Conservation (phyloP, 2,329 filamentous ascomycete species). For the Fusarium drepaniforme region DNA sequence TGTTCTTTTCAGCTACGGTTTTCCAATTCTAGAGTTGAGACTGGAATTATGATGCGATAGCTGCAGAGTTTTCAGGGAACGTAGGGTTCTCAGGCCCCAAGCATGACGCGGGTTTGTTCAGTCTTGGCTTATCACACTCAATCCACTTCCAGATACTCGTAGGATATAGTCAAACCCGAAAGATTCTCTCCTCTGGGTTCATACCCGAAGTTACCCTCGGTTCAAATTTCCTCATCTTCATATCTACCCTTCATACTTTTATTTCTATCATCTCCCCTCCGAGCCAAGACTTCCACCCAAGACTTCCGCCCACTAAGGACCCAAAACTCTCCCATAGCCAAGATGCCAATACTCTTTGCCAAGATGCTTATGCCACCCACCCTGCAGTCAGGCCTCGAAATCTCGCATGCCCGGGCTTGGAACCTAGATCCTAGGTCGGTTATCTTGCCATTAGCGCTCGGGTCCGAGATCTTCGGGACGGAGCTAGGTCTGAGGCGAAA, state of each 20-base stretch:
- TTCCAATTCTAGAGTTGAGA: neutral
- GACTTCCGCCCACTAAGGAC: neutral
- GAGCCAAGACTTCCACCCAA: neutral
- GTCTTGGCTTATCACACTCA: neutral
- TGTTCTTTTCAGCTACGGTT: neutral
- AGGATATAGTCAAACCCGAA: neutral
- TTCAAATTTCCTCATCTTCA: neutral
- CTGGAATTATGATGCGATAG: neutral
- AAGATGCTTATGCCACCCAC: slow-evolving; percentile 7
- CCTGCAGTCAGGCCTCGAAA: neutral
- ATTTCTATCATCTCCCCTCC: neutral
- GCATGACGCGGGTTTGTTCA: too few relatives aligned
- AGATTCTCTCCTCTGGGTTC: neutral
- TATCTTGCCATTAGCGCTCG: neutral
- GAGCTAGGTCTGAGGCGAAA: neutral
- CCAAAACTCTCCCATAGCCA: slow-evolving; percentile 1
- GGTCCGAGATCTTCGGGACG: neutral
- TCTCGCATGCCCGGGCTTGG: neutral
- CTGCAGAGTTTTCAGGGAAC: neutral
- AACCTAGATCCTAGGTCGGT: neutral
- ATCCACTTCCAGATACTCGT: neutral
- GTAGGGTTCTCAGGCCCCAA: neutral
- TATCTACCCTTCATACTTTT: neutral
- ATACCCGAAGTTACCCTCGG: neutral
- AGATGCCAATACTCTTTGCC: neutral